Evolutionary conservation across 176 grass and related monocot species (phyloP).

Genomic region (Aegilops longissima): DNA sequence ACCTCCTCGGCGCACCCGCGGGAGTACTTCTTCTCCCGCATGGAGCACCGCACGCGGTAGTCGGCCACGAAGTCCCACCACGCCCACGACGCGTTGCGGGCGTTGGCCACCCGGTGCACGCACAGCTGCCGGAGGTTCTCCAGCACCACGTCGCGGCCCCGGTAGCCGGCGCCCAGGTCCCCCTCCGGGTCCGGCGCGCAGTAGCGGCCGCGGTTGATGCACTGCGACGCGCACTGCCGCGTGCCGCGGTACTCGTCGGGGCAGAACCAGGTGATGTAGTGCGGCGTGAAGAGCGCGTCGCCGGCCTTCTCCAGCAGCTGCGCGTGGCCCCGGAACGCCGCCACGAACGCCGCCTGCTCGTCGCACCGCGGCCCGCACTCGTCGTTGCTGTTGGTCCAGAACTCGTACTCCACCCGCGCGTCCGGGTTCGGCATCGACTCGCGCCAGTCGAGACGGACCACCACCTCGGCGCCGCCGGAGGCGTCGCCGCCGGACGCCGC

Average conservation of each 20-base stretch:
- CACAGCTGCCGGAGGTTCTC: slow-evolving; percentile 95
- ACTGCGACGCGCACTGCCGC: slow-evolving; percentile 73
- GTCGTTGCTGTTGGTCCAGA: slow-evolving; percentile 99
- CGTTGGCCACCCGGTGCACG: slow-evolving; percentile 81
- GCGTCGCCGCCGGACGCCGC: slow-evolving; percentile 12
- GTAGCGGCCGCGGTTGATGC: slow-evolving; percentile 77
- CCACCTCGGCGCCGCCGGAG: slow-evolving; percentile 28
- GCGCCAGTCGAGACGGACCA: slow-evolving; percentile 81
- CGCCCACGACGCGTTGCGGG: slow-evolving; percentile 44
- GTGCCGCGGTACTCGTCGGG: slow-evolving; percentile 46
- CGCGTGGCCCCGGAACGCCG: slow-evolving; percentile 70
- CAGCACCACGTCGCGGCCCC: slow-evolving; percentile 63
- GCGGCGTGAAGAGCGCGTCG: slow-evolving; percentile 74
- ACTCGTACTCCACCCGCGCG: slow-evolving; percentile 90
- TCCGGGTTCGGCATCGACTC: slow-evolving; percentile 97
- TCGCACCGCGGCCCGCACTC: slow-evolving; percentile 77
- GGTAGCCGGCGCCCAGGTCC: slow-evolving; percentile 66
- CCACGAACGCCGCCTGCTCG: slow-evolving; percentile 79
- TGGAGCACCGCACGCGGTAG: slow-evolving; percentile 82
- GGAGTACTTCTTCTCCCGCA: slow-evolving; percentile 65
- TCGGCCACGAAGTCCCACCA: slow-evolving; percentile 95
- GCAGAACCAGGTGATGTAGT: slow-evolving; percentile 97
- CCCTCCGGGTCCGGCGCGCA: slow-evolving; percentile 91
- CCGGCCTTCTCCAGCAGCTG: slow-evolving; percentile 72
- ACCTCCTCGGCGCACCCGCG: slow-evolving; percentile 55